These are phyloP conservation scores for Cladosporium sp. DNA, from an alignment of 2,329 filamentous ascomycete species.

Conservation along the genomic window DNA sequence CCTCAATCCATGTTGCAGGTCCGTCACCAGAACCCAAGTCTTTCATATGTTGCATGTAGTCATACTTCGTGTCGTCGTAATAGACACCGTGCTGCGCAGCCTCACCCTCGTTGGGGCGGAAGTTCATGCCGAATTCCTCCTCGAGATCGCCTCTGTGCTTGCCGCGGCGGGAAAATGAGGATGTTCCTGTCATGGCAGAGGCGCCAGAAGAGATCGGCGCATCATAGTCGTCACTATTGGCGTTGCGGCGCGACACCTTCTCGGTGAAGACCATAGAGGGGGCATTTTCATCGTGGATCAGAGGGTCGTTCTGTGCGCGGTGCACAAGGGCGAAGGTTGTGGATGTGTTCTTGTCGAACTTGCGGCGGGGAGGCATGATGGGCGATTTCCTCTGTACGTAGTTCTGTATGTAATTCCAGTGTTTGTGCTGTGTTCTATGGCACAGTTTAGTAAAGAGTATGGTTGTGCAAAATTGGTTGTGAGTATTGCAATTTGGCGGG, in stretches of 20 bases:
- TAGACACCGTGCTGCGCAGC: conserved; percentile 91
- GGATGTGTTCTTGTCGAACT: conserved; percentile 88
- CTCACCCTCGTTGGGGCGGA: conserved; percentile 90
- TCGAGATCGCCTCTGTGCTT: conserved; percentile 68
- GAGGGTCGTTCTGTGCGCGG: conserved; percentile 93
- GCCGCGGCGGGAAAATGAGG: conserved; percentile 27
- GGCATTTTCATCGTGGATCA: conserved; percentile 86
- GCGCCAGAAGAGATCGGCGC: conserved; percentile 20
- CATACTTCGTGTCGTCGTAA: conserved; percentile 92
- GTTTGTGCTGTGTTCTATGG: neutral
- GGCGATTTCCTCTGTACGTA: neutral
- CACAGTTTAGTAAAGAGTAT: no score
- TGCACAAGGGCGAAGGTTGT: conserved; percentile 93
- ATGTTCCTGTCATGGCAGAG: conserved; percentile 31
- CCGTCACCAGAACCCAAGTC: conserved; percentile 61
- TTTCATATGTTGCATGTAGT: conserved; percentile 98
- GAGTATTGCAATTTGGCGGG: neutral
- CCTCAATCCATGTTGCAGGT: conserved; percentile 75
- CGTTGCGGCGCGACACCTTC: conserved; percentile 30
- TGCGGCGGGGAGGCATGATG: conserved; percentile 70
- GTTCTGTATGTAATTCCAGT: neutral
- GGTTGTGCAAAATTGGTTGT: neutral
- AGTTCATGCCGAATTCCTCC: conserved; percentile 61
- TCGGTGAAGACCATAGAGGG: conserved; percentile 88
- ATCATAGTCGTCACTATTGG: conserved; percentile 21